These are phyloP conservation scores for Fusarium haematococcum DNA, from an alignment of 2,329 filamentous ascomycete genomes.

Conservation along the genomic window DNA sequence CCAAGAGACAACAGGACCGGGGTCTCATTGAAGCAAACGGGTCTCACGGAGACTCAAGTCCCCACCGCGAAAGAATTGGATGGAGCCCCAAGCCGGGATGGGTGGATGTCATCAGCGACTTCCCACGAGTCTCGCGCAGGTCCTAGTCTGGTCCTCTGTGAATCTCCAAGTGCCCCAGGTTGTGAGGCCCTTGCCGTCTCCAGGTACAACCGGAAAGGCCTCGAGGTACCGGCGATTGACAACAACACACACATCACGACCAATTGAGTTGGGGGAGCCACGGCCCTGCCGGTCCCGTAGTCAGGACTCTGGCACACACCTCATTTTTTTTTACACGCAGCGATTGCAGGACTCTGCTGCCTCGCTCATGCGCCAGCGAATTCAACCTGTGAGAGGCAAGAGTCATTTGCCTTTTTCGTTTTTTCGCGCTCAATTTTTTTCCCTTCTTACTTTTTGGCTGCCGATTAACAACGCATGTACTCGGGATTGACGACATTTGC, in stretches of 20 bases:
- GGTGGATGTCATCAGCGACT: slow-evolving; percentile 34
- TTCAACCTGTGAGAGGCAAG: slow-evolving; percentile 9
- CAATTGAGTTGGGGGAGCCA: slow-evolving; percentile 42
- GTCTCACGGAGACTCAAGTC: slow-evolving; percentile 33
- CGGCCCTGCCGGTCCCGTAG: slow-evolving; percentile 37
- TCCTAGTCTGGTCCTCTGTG: slow-evolving; percentile 36
- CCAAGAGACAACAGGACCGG: slow-evolving; percentile 32
- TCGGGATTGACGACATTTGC: slow-evolving; percentile 30
- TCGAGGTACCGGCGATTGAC: slow-evolving; percentile 40
- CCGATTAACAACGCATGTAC: slow-evolving; percentile 32
- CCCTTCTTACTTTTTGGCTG: slow-evolving; percentile 16
- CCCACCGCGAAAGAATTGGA: slow-evolving; percentile 33
- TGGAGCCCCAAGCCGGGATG: slow-evolving; percentile 36
- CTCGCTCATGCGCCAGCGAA: slow-evolving; percentile 19
- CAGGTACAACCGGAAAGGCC: slow-evolving; percentile 42
- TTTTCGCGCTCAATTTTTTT: slow-evolving; percentile 11
- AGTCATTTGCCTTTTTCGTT: slow-evolving; percentile 23
- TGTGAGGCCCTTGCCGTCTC: slow-evolving; percentile 32
- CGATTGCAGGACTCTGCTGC: slow-evolving; percentile 19
- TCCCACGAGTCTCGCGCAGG: slow-evolving; percentile 36
- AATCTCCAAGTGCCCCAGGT: slow-evolving; percentile 41
- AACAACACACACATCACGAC: slow-evolving; percentile 36
- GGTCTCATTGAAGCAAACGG: slow-evolving; percentile 35
- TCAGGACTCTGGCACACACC: slow-evolving; percentile 28
- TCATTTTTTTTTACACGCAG: slow-evolving; percentile 19